Evolutionary conservation across 2,329 filamentous ascomycete species (phyloP).

Genomic region (Claviceps quebecensis): DNA sequence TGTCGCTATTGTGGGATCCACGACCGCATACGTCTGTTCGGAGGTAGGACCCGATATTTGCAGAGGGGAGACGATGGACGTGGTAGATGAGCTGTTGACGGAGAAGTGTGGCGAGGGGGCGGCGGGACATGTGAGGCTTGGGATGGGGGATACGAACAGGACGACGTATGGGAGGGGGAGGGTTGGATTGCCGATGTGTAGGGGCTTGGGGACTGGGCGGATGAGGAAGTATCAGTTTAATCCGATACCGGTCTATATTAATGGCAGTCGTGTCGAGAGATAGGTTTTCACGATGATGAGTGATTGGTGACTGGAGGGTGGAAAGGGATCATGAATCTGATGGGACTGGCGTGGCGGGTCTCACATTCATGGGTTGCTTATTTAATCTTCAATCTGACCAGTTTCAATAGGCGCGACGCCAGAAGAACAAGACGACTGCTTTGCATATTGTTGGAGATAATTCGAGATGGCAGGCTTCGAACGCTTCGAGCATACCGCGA

Average conservation of each 20-base stretch:
- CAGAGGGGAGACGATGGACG: neutral
- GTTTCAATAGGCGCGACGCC: neutral
- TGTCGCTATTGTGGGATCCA: neutral
- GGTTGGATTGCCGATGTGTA: neutral
- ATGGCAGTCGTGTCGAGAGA: neutral
- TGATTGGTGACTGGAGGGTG: neutral
- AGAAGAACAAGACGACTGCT: neutral
- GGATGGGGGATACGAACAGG: neutral
- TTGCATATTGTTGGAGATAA: neutral
- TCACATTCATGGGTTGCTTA: neutral
- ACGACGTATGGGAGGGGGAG: constrained; percentile 3
- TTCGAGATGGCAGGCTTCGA: neutral
- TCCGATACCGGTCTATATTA: neutral
- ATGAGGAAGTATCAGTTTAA: neutral
- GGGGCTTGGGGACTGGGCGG: neutral
- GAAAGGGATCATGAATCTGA: neutral
- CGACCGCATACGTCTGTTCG: constrained; percentile 2
- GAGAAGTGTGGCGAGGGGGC: neutral
- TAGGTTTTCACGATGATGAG: neutral
- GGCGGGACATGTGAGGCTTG: neutral
- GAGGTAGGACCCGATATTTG: neutral
- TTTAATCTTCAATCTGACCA: neutral
- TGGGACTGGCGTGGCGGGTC: neutral
- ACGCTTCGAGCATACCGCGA: neutral
- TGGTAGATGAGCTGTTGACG: neutral